phyloP scores from a whole-genome alignment of 768 basidiomycete species.

The Lentinula detonsa region DNA sequence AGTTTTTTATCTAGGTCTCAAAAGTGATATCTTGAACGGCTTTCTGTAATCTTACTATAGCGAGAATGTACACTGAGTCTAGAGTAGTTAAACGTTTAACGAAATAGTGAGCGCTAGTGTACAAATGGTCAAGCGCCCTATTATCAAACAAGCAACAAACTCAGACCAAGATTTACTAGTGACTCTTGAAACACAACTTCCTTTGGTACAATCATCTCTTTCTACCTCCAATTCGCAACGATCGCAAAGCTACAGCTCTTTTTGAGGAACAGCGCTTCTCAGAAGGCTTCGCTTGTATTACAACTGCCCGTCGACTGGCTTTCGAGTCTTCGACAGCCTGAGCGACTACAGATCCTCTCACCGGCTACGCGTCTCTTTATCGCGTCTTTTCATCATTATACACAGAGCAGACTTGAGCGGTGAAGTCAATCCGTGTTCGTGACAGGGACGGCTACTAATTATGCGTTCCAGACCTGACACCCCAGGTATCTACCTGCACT shows the following conservation, averaged over 20 bases:
- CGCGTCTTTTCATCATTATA: background rate
- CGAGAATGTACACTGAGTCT: background rate
- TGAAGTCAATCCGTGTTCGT: background rate
- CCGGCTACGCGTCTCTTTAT: background rate
- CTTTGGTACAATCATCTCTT: background rate
- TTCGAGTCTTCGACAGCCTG: too few species aligned
- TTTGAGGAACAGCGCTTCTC: background rate
- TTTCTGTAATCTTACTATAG: background rate
- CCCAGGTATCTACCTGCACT: background rate
- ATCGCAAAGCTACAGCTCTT: background rate
- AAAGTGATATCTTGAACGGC: constrained; percentile 21
- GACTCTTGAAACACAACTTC: background rate
- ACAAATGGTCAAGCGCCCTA: background rate
- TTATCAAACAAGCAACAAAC: background rate
- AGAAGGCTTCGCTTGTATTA: background rate
- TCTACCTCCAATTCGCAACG: background rate
- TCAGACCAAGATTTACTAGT: too few species aligned
- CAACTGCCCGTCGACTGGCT: too few species aligned
- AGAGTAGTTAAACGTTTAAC: background rate
- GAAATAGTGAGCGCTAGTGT: background rate
- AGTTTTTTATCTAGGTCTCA: constrained; percentile 25
- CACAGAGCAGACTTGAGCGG: background rate
- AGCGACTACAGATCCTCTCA: background rate
- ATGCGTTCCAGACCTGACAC: background rate
- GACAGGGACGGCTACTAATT: background rate